Base-by-base conservation (phyloP, 2,329 filamentous ascomycete species). In the Colletotrichum sp. region DNA sequence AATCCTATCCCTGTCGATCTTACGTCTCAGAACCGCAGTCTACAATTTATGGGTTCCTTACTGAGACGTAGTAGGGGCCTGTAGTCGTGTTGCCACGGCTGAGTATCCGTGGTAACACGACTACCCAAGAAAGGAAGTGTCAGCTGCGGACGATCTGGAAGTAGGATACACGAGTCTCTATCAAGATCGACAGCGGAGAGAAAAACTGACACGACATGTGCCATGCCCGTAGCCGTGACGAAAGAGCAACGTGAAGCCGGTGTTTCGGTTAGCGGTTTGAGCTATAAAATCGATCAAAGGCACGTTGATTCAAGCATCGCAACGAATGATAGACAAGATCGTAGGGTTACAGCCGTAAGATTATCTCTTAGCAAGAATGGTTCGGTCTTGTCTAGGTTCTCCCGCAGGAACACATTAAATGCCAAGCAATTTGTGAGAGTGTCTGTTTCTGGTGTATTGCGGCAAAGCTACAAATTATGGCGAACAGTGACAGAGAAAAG, bases 281-380 rank as follows among this genome's bases (percentile, higher is more conserved):
- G 8, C 16, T 44, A 44, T n/a, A 19, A 44, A 11, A 4, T 44
- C 39, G 0, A 0, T 44, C 0, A 1, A 44, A 19, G 0, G 39
- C 39, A 11, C 2, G 5, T 44, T 44, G 8, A 44, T n/a, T n/a
- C 8, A 0, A 44, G 39, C 8, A 19, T 44, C 16, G 16, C 36
- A 19, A 6, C 34, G 3, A 15, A 8, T 32, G 30, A 32, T 32
- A 5, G 30, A 12, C 30, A 12, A 32, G 3, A 32, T 32, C 30
- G 30, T 32, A 9, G 30, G 3, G 12, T 32, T 32, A 32, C 30
- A 32, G 30, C 30, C 30, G 9, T 32, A 32, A 32, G 30, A 32
- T 12, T 12, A 12, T 32, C 30, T 32, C 30, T 32, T 32, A 32
- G 9, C 30, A 32, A 32, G 30, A 32, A 32, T 32, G 30, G 30